Base-by-base conservation (phyloP, 768 basidiomycete species). In the Collybia nuda region DNA sequence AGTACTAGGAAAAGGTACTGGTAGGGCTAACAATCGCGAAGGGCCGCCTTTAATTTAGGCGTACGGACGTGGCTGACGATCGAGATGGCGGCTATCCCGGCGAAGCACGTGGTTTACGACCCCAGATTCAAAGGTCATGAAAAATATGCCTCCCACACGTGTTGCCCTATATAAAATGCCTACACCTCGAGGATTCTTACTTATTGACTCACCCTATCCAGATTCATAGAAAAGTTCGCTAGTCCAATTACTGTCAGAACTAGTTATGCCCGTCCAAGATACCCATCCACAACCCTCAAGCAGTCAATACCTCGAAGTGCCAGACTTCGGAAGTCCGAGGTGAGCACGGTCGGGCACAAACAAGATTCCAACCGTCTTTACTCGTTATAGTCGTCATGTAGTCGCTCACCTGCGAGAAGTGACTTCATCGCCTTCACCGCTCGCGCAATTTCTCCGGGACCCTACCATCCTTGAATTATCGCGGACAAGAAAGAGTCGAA, bases 401-500 rank as follows among this genome's bases (percentile, higher is more conserved):
- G 60, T 73, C 40, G 44, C 63, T 36, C 71, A 69, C 51, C 63
- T 77, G 59, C 71, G 71, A 32, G 75, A 78, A 61, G 77, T 72
- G 17, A 69, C 73, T 21, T 64, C 67, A 21, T 68, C 76, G 2
- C 76, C 79, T 2, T 74, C 72, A 1, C 77, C 78, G 21, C 58
- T 81, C 19, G 66, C 67, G 23, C 64, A 68, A 32, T 67, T 79
- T 48, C 70, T 80, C 38, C 72, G 63, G 52, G 77, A 79, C 59
- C 74, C 79, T 5, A 64, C 64, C 23, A 60, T 75, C 28, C 55
- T 75, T 37, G 63, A 66, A 18, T 66, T 74, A 17, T 66, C 76
- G 19, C 59, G 56, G 17, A 45, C 55, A 14, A 65, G 69, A 32
- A 72, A 64, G 58, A 69, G 67, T 37, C 60, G 62, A 14, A 68